These are phyloP conservation scores for Alternaria incomplexa DNA, from an alignment of 2,329 filamentous ascomycete genomes.

Conservation along the genomic window DNA sequence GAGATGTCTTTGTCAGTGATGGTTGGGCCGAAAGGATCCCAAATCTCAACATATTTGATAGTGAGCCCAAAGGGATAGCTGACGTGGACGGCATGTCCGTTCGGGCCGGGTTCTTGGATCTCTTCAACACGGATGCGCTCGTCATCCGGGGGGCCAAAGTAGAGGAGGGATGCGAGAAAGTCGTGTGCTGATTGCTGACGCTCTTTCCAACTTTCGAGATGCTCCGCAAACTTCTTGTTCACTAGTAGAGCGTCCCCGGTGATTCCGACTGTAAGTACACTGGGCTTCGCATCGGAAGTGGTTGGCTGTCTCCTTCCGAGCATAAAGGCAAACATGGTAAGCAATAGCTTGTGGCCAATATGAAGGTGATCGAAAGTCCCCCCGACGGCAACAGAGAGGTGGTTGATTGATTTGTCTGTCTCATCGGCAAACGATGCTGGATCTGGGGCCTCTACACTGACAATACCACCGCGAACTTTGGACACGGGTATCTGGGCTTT, in stretches of 20 bases:
- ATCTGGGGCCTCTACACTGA: constrained; percentile 24
- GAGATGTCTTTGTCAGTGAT: constrained; percentile 80
- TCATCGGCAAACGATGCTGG: constrained; percentile 4
- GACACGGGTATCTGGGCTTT: constrained; percentile 35
- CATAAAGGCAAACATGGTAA: constrained; percentile 83
- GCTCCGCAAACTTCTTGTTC: constrained; percentile 86
- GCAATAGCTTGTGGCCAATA: constrained; percentile 91
- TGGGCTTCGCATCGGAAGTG: constrained; percentile 35
- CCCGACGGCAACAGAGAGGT: constrained; percentile 77
- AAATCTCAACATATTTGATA: constrained; percentile 82
- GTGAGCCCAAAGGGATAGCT: constrained; percentile 67
- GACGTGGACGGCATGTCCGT: constrained; percentile 62
- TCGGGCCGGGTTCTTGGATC: constrained; percentile 54
- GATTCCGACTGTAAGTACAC: constrained; percentile 79
- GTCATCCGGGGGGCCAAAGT: constrained; percentile 62
- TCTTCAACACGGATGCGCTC: constrained; percentile 51
- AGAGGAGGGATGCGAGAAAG: constrained; percentile 70
- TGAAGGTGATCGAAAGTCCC: constrained; percentile 98
- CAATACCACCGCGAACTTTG: constrained; percentile 45
- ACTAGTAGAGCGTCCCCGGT: constrained; percentile 84
- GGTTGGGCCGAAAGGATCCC: constrained; percentile 88
- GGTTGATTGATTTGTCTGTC: constrained; percentile 37
- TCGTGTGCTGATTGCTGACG: constrained; percentile 72
- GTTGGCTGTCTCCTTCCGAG: constrained; percentile 53
- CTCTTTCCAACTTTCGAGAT: constrained; percentile 79